Evolutionary conservation across 306 rosid genomes (phyloP).

Genomic region (Chamaecrista fasciculata): DNA sequence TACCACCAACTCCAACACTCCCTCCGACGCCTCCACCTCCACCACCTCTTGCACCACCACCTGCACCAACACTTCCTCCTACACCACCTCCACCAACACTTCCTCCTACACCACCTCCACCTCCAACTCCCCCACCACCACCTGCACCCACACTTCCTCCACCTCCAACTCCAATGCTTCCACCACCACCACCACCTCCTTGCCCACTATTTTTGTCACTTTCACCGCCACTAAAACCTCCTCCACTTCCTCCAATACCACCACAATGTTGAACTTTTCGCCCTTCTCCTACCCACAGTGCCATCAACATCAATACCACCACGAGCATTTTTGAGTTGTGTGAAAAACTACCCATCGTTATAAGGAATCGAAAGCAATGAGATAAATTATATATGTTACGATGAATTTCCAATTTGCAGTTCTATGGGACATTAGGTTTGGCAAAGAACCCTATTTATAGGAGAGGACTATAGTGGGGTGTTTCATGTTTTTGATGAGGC

Average conservation of each 20-base stretch:
- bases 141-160: background rate
- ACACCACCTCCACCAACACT: background rate
- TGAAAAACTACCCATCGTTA: slow-evolving; percentile 25
- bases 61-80: background rate
- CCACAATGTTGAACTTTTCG: slow-evolving; percentile 4
- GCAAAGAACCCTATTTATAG: slow-evolving; percentile 34
- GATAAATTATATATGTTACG: background rate
- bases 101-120: background rate
- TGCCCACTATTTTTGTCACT: background rate
- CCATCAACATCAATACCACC: slow-evolving; percentile 4
- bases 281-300: background rate
- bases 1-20: background rate
- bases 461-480: background rate
- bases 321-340: background rate
- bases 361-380: background rate
- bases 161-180: background rate
- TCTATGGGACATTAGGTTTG: slow-evolving; percentile 8
- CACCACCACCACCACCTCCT: background rate
- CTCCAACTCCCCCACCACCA: background rate
- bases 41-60: background rate
- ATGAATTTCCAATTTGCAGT: background rate
- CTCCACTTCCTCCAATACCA: background rate
- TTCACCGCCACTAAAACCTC: background rate
- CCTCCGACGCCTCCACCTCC: background rate
- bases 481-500: slow-evolving; percentile 20